Conservation (phyloP, 1,139 yeast species). For the Kodamaea ohmeri region DNA sequence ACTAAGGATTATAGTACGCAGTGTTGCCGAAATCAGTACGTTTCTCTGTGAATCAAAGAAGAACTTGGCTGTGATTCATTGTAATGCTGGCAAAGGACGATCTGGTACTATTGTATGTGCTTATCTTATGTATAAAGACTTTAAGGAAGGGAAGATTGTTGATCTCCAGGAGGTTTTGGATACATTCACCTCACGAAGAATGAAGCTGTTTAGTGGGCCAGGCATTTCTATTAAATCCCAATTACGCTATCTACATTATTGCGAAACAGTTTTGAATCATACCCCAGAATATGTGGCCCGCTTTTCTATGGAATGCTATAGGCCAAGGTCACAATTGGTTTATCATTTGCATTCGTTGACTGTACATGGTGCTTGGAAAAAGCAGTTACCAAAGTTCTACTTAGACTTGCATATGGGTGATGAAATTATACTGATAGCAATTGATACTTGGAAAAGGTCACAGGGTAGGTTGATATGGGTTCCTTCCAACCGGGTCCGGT, state of each 20-base stretch:
- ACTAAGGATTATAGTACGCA: constrained; percentile 43
- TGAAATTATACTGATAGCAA: neutral
- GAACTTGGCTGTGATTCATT: constrained; percentile 72
- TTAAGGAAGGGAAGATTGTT: constrained; percentile 13
- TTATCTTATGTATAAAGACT: constrained; percentile 53
- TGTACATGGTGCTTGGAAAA: neutral
- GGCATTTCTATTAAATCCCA: constrained; percentile 80
- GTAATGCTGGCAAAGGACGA: constrained; percentile 91
- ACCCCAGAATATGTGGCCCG: neutral
- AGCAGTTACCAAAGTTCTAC: neutral
- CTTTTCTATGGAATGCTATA: neutral
- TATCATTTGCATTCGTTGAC: neutral
- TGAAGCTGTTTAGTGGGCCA: constrained; percentile 52
- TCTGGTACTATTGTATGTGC: constrained; percentile 79
- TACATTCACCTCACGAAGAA: constrained; percentile 55
- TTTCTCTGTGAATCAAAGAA: constrained; percentile 31
- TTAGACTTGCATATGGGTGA: neutral
- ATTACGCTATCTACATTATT: constrained; percentile 61
- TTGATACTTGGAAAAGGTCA: neutral
- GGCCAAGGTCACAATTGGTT: neutral
- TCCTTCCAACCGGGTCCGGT: neutral
- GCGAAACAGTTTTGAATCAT: constrained; percentile 32
- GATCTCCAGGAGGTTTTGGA: constrained; percentile 46
- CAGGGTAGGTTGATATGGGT: neutral
- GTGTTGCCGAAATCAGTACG: constrained; percentile 45